These are phyloP conservation scores for Colletotrichum kahawae DNA, from an alignment of 2,329 filamentous ascomycete species.

Conservation along the genomic window DNA sequence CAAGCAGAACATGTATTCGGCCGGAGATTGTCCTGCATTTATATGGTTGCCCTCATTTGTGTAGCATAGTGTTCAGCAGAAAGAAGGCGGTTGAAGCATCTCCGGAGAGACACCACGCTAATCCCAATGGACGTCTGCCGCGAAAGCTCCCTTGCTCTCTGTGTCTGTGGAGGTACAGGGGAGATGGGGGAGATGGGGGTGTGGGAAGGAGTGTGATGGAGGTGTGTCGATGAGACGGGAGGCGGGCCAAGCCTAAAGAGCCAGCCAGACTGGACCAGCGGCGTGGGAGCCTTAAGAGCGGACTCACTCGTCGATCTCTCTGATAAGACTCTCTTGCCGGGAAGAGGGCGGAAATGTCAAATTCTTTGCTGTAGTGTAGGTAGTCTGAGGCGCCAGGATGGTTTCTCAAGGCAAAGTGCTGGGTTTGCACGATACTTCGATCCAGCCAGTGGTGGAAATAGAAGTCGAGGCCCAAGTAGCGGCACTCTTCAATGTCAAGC, in stretches of 20 bases:
- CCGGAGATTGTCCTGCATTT: not conserved
- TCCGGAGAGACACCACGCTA: constrained; percentile 16
- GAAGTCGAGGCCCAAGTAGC: too few species aligned
- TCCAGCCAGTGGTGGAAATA: not conserved
- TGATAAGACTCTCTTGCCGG: constrained; percentile 1
- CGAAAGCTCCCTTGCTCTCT: constrained; percentile 14
- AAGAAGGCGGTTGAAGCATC: constrained; percentile 11
- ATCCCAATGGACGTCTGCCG: constrained; percentile 12
- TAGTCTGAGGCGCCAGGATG: not conserved
- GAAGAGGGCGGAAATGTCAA: constrained; percentile 13
- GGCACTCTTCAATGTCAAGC: not conserved
- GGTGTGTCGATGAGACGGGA: not conserved
- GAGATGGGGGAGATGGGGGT: not conserved
- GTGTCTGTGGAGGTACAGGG: constrained; percentile 6
- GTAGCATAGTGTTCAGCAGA: not conserved
- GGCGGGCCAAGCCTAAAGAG: constrained; percentile 5
- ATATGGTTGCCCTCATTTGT: constrained; percentile 1
- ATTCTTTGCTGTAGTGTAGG: constrained; percentile 3
- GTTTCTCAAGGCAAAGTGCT: not conserved
- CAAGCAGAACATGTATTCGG: not conserved
- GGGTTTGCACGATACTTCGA: not conserved
- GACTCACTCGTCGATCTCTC: constrained; percentile 18
- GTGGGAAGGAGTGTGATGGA: not conserved
- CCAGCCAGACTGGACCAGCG: constrained; percentile 5
- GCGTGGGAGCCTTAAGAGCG: constrained; percentile 13